phyloP scores from a whole-genome alignment of 345 rosid genomes.

The Lepidium sativum region DNA sequence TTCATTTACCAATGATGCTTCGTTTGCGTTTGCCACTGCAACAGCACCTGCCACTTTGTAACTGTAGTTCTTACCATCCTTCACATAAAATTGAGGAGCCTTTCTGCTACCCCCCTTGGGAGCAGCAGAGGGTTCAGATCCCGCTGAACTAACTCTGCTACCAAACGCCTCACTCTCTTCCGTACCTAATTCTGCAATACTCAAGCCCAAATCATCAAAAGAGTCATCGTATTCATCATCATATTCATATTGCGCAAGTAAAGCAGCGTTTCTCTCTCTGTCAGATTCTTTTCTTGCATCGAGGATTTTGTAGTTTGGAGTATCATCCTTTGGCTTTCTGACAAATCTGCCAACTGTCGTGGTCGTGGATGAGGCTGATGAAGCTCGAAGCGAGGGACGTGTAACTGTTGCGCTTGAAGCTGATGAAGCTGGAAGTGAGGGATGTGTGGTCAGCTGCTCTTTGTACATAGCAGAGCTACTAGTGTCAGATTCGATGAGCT shows the following conservation, averaged over 20 bases:
- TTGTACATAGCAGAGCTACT: constrained; percentile 11
- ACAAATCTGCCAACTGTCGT: constrained; percentile 61
- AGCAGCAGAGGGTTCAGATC: constrained; percentile 29
- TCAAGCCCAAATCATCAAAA: constrained; percentile 84
- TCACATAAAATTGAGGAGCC: constrained; percentile 75
- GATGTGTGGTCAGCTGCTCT: constrained; percentile 27
- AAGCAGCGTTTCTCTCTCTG: constrained; percentile 41
- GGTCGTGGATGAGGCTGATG: constrained; percentile 44
- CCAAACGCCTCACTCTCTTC: constrained; percentile 59
- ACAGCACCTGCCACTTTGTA: constrained; percentile 81
- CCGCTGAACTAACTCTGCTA: constrained; percentile 31
- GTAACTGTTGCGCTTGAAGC: constrained; percentile 40
- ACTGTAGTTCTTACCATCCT: constrained; percentile 95
- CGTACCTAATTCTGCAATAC: constrained; percentile 52
- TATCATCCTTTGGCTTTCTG: constrained; percentile 57
- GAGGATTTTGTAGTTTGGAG: constrained; percentile 36
- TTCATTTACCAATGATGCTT: constrained; percentile 55
- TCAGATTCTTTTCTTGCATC: constrained; percentile 44
- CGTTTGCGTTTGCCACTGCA: constrained; percentile 67
- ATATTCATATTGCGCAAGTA: constrained; percentile 69
- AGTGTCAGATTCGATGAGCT: constrained; percentile 41
- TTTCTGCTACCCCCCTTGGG: constrained; percentile 75
- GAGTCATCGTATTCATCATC: constrained; percentile 98
- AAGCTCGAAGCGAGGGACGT: constrained; percentile 35
- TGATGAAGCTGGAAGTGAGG: constrained; percentile 36